Evolutionary conservation across 305 asterid species (phyloP).

Genomic region (Ilex paraguariensis): DNA sequence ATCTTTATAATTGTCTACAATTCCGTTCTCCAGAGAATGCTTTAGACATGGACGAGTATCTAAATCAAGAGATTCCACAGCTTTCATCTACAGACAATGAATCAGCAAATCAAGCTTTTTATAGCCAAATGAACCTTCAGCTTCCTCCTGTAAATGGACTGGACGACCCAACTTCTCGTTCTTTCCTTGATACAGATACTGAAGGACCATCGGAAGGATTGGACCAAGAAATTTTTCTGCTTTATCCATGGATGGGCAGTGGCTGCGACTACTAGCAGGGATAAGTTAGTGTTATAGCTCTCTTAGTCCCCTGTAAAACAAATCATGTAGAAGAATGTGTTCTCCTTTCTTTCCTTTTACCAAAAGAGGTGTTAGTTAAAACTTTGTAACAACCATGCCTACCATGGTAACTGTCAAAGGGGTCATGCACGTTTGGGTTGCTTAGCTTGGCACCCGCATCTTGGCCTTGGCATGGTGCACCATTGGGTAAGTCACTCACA

Average conservation of each 20-base stretch:
- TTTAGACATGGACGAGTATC: slow-evolving; percentile 5
- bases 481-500: no score
- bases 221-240: slow-evolving; percentile 30
- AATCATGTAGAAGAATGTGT: no score
- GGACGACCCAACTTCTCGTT: slow-evolving; percentile 21
- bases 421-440: no score
- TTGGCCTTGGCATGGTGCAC: no score
- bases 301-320: no score
- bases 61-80: slow-evolving; percentile 10
- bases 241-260: slow-evolving; percentile 19
- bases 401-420: no score
- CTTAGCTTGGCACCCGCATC: no score
- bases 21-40: slow-evolving; percentile 3
- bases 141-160: slow-evolving; percentile 11
- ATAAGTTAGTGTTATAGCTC: no score
- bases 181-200: slow-evolving; percentile 13
- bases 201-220: slow-evolving; percentile 26
- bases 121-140: slow-evolving; percentile 18
- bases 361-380: no score
- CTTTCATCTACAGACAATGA: slow-evolving; percentile 11
- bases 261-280: slow-evolving; percentile 1
- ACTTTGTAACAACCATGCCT: no score
- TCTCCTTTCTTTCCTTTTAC: no score
- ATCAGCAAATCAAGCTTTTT: slow-evolving; percentile 12
- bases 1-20: slow-evolving; percentile 9